A percentile compares a stretch with the other conserved stretches of the same genome.
Conservation (phyloP, 2,329 filamentous ascomycete species). For the Fusarium robinianum region DNA sequence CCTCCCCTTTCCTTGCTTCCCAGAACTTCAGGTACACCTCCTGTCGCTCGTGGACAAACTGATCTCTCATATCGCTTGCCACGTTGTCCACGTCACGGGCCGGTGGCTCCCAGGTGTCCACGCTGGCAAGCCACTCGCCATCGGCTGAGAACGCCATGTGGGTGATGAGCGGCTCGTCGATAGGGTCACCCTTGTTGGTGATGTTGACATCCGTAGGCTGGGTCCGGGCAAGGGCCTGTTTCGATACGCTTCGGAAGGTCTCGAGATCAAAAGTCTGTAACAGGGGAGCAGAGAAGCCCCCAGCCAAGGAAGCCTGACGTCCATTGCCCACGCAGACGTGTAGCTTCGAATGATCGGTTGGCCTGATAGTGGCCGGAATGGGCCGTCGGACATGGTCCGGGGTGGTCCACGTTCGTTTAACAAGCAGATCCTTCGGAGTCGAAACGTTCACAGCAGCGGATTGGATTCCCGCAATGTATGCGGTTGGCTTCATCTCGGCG, state of each 20-base stretch:
- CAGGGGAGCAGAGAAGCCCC: slow-evolving; percentile 56
- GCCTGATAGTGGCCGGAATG: slow-evolving; percentile 66
- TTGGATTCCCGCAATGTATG: slow-evolving; percentile 85
- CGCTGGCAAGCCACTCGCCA: slow-evolving; percentile 86
- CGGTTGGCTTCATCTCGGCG: slow-evolving; percentile 80
- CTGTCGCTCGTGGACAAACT: slow-evolving; percentile 56
- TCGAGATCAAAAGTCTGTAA: slow-evolving; percentile 89
- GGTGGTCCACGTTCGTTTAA: slow-evolving; percentile 56
- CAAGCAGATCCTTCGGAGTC: slow-evolving; percentile 56
- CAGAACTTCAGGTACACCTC: slow-evolving; percentile 93
- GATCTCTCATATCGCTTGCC: slow-evolving; percentile 44
- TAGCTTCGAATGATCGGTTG: slow-evolving; percentile 64
- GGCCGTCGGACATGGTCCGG: slow-evolving; percentile 51
- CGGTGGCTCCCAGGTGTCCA: slow-evolving; percentile 88
- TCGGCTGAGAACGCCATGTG: slow-evolving; percentile 77
- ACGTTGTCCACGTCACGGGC: slow-evolving; percentile 64
- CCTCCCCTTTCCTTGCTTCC: slow-evolving; percentile 63
- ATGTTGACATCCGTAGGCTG: slow-evolving; percentile 82
- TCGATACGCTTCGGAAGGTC: slow-evolving; percentile 75
- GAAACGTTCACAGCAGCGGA: slow-evolving; percentile 56
- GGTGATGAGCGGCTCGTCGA: slow-evolving; percentile 78
- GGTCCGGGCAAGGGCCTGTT: slow-evolving; percentile 86
- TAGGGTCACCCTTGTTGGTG: slow-evolving; percentile 69
- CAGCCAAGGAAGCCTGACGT: slow-evolving; percentile 60
- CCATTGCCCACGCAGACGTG: slow-evolving; percentile 69